Base-by-base conservation (phyloP, 176 grass and related monocot genomes). In the Avena insularis region DNA sequence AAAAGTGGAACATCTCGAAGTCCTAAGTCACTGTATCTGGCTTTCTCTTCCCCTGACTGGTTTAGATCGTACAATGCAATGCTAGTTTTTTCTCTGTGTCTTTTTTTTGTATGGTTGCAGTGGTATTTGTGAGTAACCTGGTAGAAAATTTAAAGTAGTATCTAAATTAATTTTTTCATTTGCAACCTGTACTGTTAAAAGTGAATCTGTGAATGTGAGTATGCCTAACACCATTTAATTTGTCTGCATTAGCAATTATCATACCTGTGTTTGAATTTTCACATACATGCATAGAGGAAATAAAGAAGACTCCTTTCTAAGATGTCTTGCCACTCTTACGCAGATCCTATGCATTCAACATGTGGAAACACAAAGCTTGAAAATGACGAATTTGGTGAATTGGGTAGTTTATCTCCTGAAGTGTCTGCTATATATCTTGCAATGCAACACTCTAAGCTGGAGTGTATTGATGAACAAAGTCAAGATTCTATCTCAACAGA, bases 391-490 rank as follows among this genome's bases (percentile, higher is more conserved):
- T 96, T 84, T 56, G 91, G 89, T 91, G 85, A 88, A 77, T 74
- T 99, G 83, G 92, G 87, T 64, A 99, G 88, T 81, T 86, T 96
- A 79, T 98, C 96, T 47, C 89, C 86, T 21, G 96, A 98, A 88
- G 92, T 96, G 62, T 99, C 94, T 69, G 88, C 94, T 63, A 78
- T 85, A 76, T 85, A 85, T 86, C 75, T 95, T 84, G 91, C 93
- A 75, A 95, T 95, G 93, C 93, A 95, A 56, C 77, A 93, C 49
- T 93, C 86, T 80, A 95, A 91, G 71, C 61, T 95, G 84, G 91
- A 93, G 87, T 95, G 93, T 80, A 67, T 95, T 75, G 93, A 95
- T 89, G 93, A 95, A 83, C 93, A 92, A 62, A 93, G 88, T 87
- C 93, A 95, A 82, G 89, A 93, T 31, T 91, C 93, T 13, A 85